phyloP scores from a whole-genome alignment of 2,329 filamentous ascomycete species.

The Byssoonygena ceratinophila region DNA sequence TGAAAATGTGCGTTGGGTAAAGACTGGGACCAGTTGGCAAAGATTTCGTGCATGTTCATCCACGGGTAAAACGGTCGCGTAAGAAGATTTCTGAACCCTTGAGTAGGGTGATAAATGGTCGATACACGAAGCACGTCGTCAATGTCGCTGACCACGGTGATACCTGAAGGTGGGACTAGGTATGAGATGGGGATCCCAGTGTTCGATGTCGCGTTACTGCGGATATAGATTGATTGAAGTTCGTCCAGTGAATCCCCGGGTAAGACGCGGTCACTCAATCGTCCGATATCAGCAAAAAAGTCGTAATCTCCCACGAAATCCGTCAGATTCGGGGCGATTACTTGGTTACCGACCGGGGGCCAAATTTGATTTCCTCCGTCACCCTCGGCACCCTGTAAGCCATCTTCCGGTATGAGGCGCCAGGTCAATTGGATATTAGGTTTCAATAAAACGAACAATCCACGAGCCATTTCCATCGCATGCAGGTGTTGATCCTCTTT shows the following conservation, averaged over 20 bases:
- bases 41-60: constrained; percentile 72
- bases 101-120: constrained; percentile 65
- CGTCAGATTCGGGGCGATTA: constrained; percentile 55
- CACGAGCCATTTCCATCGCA: constrained; percentile 61
- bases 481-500: constrained; percentile 51
- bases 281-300: constrained; percentile 54
- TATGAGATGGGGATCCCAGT: constrained; percentile 60
- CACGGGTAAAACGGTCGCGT: constrained; percentile 59
- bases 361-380: constrained; percentile 43
- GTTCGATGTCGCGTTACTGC: constrained; percentile 49
- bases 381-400: constrained; percentile 51
- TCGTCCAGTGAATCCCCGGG: constrained; percentile 54
- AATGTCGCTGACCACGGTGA: constrained; percentile 67
- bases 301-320: constrained; percentile 63
- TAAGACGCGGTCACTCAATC: constrained; percentile 44
- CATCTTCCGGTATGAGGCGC: constrained; percentile 21
- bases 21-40: constrained; percentile 60
- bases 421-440: constrained; percentile 9
- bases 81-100: constrained; percentile 67
- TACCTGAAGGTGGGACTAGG: constrained; percentile 57
- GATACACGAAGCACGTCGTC: constrained; percentile 73
- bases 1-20: constrained; percentile 65
- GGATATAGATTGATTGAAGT: constrained; percentile 59
- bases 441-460: constrained; percentile 68
- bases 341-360: constrained; percentile 51